Conservation (phyloP, 371 early-diverging fungal species). For the Rhizopus arrhizus region DNA sequence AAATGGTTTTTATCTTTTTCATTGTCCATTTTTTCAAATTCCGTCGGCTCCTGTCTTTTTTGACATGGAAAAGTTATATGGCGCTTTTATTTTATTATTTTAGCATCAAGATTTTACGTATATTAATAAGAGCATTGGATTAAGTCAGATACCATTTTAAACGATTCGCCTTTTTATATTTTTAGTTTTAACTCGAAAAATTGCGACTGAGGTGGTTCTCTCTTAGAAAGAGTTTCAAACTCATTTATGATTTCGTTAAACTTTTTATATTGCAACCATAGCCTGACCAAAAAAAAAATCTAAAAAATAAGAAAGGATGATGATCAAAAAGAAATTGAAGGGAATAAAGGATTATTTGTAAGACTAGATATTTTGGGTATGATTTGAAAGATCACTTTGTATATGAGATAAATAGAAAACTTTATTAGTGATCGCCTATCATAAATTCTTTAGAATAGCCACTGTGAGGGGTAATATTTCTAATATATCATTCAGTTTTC, state of each 20-base stretch:
- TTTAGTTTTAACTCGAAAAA: slow-evolving; percentile 50
- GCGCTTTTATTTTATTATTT: background rate
- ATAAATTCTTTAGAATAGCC: slow-evolving; percentile 37
- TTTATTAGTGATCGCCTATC: background rate
- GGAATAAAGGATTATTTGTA: no score
- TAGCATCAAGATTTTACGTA: slow-evolving; percentile 44
- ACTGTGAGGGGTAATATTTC: slow-evolving; percentile 19
- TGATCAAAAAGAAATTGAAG: no score
- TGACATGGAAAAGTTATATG: background rate
- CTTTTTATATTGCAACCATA: no score
- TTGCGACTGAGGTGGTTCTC: slow-evolving; percentile 41
- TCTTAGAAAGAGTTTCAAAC: slow-evolving; percentile 50
- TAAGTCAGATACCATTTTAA: slow-evolving; percentile 47
- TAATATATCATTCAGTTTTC: slow-evolving; percentile 2
- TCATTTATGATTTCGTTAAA: no score
- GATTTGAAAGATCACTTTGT: no score
- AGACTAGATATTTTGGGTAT: no score
- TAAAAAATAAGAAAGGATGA: no score
- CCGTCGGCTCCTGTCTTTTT: slow-evolving; percentile 17
- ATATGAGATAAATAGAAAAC: background rate
- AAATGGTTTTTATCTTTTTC: background rate
- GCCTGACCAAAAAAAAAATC: no score
- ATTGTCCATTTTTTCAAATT: slow-evolving; percentile 8
- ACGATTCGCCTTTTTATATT: slow-evolving; percentile 51
- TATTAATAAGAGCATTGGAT: slow-evolving; percentile 40